Percentiles rank a stretch among this genome's conserved stretches.
Evolutionary conservation across 495 filamentous ascomycete genomes (phyloP).

Genomic region (Daldinia childiae): DNA sequence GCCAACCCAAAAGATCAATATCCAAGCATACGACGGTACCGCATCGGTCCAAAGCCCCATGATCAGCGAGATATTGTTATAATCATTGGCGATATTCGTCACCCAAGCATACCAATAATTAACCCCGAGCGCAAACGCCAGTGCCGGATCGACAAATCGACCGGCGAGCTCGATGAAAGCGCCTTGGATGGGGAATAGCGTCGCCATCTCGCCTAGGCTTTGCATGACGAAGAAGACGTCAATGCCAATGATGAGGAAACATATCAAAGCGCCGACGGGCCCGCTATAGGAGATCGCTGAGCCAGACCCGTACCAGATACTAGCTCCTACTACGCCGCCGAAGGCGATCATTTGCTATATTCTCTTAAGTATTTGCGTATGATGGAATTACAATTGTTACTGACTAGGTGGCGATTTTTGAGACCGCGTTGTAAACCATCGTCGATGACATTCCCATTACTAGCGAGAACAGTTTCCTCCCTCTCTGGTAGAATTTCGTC

Average conservation of each 20-base stretch:
- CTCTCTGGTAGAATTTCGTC: background rate
- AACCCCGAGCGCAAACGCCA: constrained; percentile 64
- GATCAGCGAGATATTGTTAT: constrained; percentile 43
- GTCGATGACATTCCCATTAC: constrained; percentile 44
- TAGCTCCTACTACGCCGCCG: constrained; percentile 57
- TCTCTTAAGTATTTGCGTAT: background rate
- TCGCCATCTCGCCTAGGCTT: constrained; percentile 67
- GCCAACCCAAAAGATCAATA: constrained; percentile 56
- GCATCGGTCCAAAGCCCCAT: constrained; percentile 42
- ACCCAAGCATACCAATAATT: constrained; percentile 70
- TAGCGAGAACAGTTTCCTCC: constrained; percentile 15
- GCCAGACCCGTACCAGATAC: constrained; percentile 57
- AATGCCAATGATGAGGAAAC: constrained; percentile 63
- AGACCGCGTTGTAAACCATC: constrained; percentile 46
- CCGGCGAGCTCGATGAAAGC: constrained; percentile 66
- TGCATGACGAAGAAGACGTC: constrained; percentile 70
- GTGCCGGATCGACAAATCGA: constrained; percentile 64
- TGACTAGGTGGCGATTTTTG: constrained; percentile 45
- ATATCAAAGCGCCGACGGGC: constrained; percentile 63
- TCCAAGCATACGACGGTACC: constrained; percentile 53
- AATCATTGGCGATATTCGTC: constrained; percentile 57
- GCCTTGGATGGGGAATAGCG: constrained; percentile 62
- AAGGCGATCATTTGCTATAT: constrained; percentile 58
- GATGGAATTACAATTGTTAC: background rate
- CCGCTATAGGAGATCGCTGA: constrained; percentile 62